Base-by-base conservation (phyloP, 352 stramenopile species). In the Phytophthora multivora region DNA sequence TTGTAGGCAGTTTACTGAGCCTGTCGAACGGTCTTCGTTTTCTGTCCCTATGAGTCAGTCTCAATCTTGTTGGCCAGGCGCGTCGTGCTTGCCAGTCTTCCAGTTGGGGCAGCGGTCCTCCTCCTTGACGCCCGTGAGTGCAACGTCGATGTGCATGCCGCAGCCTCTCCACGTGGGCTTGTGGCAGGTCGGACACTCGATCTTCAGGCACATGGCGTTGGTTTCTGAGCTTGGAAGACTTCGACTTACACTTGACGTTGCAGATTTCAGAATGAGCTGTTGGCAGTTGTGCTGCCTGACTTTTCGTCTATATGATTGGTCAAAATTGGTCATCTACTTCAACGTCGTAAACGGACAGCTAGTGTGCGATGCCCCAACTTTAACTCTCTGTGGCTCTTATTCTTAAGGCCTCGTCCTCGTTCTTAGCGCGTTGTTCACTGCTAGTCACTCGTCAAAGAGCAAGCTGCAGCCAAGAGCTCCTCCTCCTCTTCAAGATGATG, bases 81-180 rank as follows among this genome's bases (percentile, higher is more conserved):
- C 28, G 12, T 71, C 71, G 61, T 85, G 76, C 51, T 81, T 87
- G 68, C 78, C 78, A 9, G 64, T 73, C 68, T 85, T 85, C 78
- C 78, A 88, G 30, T 66, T 68, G 2, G 73, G 75, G 35, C 78
- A 85, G 45, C 78, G 78, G 38, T 88, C 73, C 16, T 72, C 61
- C 47, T 80, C 73, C 30, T 71, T 63, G 25, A 88, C 73, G 46
- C 75, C 70, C 77, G 23, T 52, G 51, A 88, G 71, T 15, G 78
- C 78, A 23, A 41, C 66, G 25, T 85, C 78, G 23, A 88, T 86
- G 66, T 88, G 78, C 57, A 73, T 52, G 39, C 78, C 78, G 61
- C 78, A 88, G 51, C 78, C 78, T 36, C 73, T 77, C 78, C 78
- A 88, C 35, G 78, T 86, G n/a, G 73, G 31, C 65, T 88, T 88